Evolutionary conservation across 306 rosid species (phyloP).

Genomic region (Morella rubra): DNA sequence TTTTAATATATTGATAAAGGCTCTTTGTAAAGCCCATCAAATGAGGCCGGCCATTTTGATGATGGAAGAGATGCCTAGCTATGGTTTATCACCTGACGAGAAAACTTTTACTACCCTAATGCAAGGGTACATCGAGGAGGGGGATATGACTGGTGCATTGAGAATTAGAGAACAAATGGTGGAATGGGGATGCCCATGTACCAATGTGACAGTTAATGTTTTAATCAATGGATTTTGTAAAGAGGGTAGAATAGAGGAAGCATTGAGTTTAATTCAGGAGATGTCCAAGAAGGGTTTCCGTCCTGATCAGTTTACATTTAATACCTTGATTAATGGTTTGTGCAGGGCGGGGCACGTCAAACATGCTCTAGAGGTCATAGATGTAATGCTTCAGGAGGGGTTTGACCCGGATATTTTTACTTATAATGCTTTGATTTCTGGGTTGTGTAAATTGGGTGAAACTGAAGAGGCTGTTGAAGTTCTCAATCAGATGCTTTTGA

Average conservation of each 20-base stretch:
- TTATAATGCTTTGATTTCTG: conserved; percentile 72
- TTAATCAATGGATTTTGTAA: conserved; percentile 77
- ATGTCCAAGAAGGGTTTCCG: conserved; percentile 53
- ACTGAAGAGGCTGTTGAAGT: conserved; percentile 70
- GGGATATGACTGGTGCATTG: conserved; percentile 67
- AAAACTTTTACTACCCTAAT: conserved; percentile 71
- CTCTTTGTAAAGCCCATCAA: conserved; percentile 83
- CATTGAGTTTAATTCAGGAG: conserved; percentile 60
- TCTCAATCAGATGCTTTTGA: conserved; percentile 67
- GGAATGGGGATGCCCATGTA: conserved; percentile 49
- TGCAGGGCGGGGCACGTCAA: conserved; percentile 61
- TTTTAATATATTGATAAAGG: conserved; percentile 75
- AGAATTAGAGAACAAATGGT: conserved; percentile 70
- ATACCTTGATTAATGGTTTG: conserved; percentile 76
- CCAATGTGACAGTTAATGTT: conserved; percentile 61
- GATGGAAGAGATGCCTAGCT: conserved; percentile 74
- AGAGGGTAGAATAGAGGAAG: conserved; percentile 65
- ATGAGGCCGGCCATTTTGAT: conserved; percentile 74
- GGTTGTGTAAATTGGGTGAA: conserved; percentile 71
- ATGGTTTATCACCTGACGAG: conserved; percentile 68
- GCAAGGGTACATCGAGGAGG: conserved; percentile 77
- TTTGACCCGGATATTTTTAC: conserved; percentile 76
- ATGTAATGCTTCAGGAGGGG: conserved; percentile 75
- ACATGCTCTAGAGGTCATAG: conserved; percentile 76
- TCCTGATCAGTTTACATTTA: conserved; percentile 71